phyloP scores from a whole-genome alignment of 495 filamentous ascomycete genomes.

The Xylaria palmicola region DNA sequence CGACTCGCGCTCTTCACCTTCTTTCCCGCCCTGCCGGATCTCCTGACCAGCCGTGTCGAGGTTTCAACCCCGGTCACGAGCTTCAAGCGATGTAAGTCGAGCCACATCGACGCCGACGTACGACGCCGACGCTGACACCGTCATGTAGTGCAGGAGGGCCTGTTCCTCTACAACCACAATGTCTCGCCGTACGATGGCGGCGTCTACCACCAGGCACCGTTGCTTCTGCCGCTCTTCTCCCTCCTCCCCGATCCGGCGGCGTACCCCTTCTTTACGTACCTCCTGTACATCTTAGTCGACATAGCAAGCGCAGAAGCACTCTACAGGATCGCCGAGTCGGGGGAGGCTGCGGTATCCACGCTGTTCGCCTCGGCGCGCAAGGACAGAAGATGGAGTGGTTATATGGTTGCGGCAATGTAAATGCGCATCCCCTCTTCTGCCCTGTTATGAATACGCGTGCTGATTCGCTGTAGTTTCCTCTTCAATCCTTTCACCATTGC shows the following conservation, averaged over 20 bases:
- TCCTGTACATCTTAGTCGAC: slow-evolving; percentile 82
- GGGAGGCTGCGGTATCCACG: slow-evolving; percentile 67
- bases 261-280: slow-evolving; percentile 67
- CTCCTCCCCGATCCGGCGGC: slow-evolving; percentile 67
- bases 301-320: slow-evolving; percentile 82
- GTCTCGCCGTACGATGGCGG: slow-evolving; percentile 97
- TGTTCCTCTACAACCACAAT: slow-evolving; percentile 94
- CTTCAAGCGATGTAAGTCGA: slow-evolving; percentile 85
- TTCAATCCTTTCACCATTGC: slow-evolving; percentile 95
- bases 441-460: neutral
- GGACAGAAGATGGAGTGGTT: slow-evolving; percentile 71
- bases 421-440: slow-evolving; percentile 10
- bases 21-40: slow-evolving; percentile 81
- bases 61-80: slow-evolving; percentile 95
- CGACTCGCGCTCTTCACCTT: slow-evolving; percentile 76
- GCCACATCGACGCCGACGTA: neutral
- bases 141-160: slow-evolving; percentile 80
- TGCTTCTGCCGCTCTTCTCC: slow-evolving; percentile 87
- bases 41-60: slow-evolving; percentile 89
- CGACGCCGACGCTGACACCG: neutral
- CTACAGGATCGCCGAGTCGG: slow-evolving; percentile 77
- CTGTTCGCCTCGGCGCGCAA: slow-evolving; percentile 77
- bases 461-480: slow-evolving; percentile 60
- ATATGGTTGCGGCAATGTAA: slow-evolving; percentile 77
- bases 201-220: slow-evolving; percentile 94